These are phyloP conservation scores for Wickerhamomyces hampshirensis DNA, from an alignment of 805 yeast species.

Conservation along the genomic window DNA sequence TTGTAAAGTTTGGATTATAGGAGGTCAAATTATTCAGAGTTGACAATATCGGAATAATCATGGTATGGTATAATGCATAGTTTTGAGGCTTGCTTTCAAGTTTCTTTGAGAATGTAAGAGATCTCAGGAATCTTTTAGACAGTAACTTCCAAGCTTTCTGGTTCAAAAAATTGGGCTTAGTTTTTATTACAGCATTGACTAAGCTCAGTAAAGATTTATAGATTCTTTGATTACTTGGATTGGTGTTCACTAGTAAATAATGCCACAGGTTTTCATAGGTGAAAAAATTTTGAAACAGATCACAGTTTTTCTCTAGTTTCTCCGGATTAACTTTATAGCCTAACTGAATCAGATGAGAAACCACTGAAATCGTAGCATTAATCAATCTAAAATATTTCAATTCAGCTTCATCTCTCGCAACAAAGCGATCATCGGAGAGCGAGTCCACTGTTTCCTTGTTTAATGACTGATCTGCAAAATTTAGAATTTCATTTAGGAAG, in stretches of 20 bases:
- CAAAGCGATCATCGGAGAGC: constrained; percentile 70
- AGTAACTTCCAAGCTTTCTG: constrained; percentile 27
- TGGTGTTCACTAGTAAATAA: constrained; percentile 28
- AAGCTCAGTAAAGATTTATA: constrained; percentile 38
- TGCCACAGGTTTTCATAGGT: constrained; percentile 42
- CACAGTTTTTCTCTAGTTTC: constrained; percentile 15
- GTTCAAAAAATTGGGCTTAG: constrained; percentile 18
- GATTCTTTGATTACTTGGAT: constrained; percentile 35
- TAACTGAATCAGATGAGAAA: constrained; percentile 31
- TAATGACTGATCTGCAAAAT: constrained; percentile 48
- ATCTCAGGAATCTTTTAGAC: constrained; percentile 29
- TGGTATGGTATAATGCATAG: constrained; percentile 38
- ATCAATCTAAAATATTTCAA: constrained; percentile 59
- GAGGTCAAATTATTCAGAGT: constrained; percentile 39
- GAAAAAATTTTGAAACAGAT: constrained; percentile 31
- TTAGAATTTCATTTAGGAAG: constrained; percentile 52
- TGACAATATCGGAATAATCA: constrained; percentile 45
- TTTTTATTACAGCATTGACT: constrained; percentile 27
- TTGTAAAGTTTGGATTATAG: constrained; percentile 51
- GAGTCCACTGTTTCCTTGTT: constrained; percentile 55
- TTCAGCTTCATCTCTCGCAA: constrained; percentile 59
- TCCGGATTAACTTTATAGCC: constrained; percentile 15
- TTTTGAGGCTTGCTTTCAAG: constrained; percentile 27
- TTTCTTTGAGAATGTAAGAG: constrained; percentile 27
- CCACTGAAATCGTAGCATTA: constrained; percentile 43